These are phyloP conservation scores for Zostera marina DNA, from an alignment of 116 monocot genomes.

Conservation along the genomic window DNA sequence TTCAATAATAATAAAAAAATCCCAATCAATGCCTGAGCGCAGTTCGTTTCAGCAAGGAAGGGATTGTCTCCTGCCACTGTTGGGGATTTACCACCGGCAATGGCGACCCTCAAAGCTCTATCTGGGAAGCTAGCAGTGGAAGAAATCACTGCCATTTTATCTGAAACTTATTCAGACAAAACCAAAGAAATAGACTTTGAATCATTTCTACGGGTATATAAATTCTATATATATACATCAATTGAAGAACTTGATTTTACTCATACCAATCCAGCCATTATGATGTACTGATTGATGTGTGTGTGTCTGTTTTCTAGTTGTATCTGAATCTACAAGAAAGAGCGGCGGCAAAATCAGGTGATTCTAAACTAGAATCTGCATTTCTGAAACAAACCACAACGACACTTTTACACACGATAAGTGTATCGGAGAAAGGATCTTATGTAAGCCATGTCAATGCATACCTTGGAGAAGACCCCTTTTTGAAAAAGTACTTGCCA, in stretches of 20 bases:
- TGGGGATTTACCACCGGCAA: constrained; percentile 36
- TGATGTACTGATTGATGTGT: neutral
- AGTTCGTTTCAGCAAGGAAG: constrained; percentile 40
- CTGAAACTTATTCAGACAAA: constrained; percentile 42
- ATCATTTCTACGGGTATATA: constrained; percentile 47
- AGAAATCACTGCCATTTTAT: constrained; percentile 34
- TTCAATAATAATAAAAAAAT: neutral
- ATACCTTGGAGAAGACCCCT: constrained; percentile 58
- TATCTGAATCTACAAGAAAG: constrained; percentile 60
- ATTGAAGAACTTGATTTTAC: neutral
- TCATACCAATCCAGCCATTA: neutral
- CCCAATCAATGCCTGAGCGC: neutral
- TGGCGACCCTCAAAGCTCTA: constrained; percentile 61
- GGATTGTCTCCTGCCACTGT: constrained; percentile 27
- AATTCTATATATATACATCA: neutral
- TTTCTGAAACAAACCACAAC: constrained; percentile 86
- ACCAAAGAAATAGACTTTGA: constrained; percentile 75
- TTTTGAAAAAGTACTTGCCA: constrained; percentile 74
- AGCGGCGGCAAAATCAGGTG: constrained; percentile 38
- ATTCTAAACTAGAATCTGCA: constrained; percentile 39
- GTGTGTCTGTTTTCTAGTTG: constrained; percentile 17
- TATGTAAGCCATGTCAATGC: constrained; percentile 77
- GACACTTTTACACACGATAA: constrained; percentile 61
- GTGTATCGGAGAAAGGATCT: constrained; percentile 70
- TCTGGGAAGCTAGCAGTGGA: constrained; percentile 39